These are phyloP conservation scores for Centaurea solstitialis DNA, from an alignment of 129 eudicot species.

Conservation along the genomic window DNA sequence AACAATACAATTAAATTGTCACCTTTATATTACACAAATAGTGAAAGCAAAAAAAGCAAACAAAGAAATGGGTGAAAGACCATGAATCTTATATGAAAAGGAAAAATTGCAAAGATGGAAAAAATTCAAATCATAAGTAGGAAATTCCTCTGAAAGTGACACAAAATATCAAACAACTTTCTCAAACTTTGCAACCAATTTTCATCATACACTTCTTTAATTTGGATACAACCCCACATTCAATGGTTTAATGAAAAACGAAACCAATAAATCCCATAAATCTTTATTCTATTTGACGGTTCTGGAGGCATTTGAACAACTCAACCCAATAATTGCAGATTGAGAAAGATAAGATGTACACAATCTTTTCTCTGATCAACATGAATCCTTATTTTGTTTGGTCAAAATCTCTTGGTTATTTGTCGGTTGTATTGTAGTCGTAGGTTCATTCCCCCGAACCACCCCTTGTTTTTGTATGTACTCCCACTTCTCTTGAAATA, in stretches of 20 bases:
- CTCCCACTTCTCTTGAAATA: constrained; percentile 86
- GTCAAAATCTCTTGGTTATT: constrained; percentile 47
- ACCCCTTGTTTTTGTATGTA: constrained; percentile 57
- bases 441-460: constrained; percentile 42
- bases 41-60: not conserved
- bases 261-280: not conserved
- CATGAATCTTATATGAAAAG: not conserved
- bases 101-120: not conserved
- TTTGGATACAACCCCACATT: not conserved
- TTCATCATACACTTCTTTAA: not conserved
- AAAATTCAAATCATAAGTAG: not conserved
- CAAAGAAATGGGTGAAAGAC: not conserved
- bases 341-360: not conserved
- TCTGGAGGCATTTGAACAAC: not conserved
- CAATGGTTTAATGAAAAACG: not conserved
- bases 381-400: constrained; percentile 27
- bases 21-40: not conserved
- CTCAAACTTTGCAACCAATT: constrained; percentile 12
- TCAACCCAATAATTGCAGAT: not conserved
- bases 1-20: not conserved
- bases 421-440: constrained; percentile 42
- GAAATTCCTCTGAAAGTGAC: not conserved
- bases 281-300: not conserved
- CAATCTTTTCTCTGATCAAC: not conserved
- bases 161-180: not conserved